These are phyloP conservation scores for Acer saccharum DNA, from an alignment of 345 rosid species.

Conservation along the genomic window DNA sequence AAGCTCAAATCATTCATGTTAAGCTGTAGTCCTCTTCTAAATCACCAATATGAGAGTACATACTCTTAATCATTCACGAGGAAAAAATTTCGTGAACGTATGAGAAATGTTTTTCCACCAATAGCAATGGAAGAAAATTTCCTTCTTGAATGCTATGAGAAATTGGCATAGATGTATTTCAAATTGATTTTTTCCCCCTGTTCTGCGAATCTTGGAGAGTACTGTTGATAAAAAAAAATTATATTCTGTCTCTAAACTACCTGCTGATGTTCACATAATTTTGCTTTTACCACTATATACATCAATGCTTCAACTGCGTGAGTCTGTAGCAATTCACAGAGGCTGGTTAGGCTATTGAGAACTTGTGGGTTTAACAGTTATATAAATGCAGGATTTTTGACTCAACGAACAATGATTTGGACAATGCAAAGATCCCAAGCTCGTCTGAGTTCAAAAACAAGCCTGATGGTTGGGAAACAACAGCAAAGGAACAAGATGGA, in stretches of 20 bases:
- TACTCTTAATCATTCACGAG: not conserved
- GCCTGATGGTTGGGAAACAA: slow-evolving; percentile 98
- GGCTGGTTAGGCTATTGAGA: not conserved
- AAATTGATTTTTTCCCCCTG: not conserved
- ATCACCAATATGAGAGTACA: not conserved
- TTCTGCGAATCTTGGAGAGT: not conserved
- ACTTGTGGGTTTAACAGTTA: not conserved
- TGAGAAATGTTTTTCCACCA: not conserved
- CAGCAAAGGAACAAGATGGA: slow-evolving; percentile 76
- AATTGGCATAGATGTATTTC: not conserved
- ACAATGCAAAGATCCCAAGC: slow-evolving; percentile 52
- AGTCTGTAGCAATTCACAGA: not conserved
- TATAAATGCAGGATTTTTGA: slow-evolving; percentile 69
- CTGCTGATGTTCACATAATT: not conserved
- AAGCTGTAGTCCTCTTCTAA: not conserved
- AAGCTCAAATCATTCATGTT: too few species aligned
- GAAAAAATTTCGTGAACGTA: not conserved
- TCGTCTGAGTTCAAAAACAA: slow-evolving; percentile 73
- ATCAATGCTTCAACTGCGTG: not conserved
- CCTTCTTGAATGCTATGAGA: not conserved
- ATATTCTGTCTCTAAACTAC: not conserved
- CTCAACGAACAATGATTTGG: slow-evolving; percentile 59
- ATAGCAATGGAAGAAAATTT: not conserved
- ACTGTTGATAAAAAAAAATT: not conserved
- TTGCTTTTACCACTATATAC: not conserved